These are phyloP conservation scores for Aristolochia contorta DNA, from an alignment of 164 flowering plant species.

Conservation along the genomic window DNA sequence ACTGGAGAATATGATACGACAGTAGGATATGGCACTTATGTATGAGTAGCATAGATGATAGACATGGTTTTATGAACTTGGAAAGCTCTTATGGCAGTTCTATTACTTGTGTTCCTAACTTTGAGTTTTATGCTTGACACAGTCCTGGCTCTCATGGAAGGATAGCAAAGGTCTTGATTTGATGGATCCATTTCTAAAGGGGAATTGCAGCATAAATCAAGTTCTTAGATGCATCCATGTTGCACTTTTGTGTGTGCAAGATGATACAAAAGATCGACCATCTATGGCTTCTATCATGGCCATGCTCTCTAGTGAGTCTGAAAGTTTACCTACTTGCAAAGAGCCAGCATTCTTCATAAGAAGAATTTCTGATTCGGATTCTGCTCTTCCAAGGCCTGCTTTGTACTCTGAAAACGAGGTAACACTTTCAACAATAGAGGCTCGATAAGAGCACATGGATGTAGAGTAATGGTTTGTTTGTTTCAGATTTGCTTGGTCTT, in stretches of 20 bases:
- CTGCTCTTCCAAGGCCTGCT: too few species aligned
- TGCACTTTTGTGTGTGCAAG: constrained; percentile 7
- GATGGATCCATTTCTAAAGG: not conserved
- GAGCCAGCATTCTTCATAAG: constrained; percentile 12
- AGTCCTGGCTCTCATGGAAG: constrained; percentile 1
- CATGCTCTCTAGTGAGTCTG: constrained; percentile 17
- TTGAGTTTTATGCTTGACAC: not conserved
- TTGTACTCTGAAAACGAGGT: too few species aligned
- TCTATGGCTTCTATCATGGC: not conserved
- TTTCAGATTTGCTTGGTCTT: too few species aligned
- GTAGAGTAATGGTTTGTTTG: too few species aligned
- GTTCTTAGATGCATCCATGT: constrained; percentile 3
- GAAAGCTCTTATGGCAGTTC: not conserved
- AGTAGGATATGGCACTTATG: too few species aligned
- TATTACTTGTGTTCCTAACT: not conserved
- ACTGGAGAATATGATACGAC: too few species aligned
- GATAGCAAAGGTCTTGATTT: constrained; percentile 1
- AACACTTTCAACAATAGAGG: too few species aligned
- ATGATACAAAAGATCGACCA: constrained; percentile 6
- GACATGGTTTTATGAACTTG: not conserved
- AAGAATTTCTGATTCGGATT: too few species aligned
- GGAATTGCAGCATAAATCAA: not conserved
- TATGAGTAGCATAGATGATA: too few species aligned
- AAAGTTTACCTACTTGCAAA: constrained; percentile 18
- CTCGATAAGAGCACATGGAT: too few species aligned